Evolutionary conservation across 2,329 filamentous ascomycete species (phyloP).

Genomic region (Elsinoe batatas): DNA sequence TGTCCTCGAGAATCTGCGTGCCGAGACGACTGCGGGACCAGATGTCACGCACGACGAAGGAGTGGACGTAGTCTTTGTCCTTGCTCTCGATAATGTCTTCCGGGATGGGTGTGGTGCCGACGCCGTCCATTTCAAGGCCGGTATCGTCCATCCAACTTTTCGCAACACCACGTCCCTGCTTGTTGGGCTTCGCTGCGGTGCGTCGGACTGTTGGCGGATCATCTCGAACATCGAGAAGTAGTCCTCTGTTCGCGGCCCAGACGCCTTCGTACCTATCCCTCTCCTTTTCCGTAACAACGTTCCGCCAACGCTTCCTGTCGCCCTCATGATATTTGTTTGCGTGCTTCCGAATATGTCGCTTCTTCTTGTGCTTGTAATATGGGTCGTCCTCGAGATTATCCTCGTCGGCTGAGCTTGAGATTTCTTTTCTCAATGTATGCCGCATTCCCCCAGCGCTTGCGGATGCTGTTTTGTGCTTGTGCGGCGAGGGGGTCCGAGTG

Average conservation of each 20-base stretch:
- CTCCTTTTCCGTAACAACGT: constrained; percentile 61
- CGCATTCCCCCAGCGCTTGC: constrained; percentile 33
- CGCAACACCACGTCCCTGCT: background rate
- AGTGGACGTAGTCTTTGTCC: constrained; percentile 48
- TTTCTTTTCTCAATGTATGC: constrained; percentile 53
- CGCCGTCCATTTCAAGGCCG: constrained; percentile 10
- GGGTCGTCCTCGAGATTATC: constrained; percentile 38
- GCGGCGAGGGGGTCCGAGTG: constrained; percentile 33
- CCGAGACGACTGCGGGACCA: constrained; percentile 63
- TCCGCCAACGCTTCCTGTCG: constrained; percentile 64
- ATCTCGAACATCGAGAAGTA: constrained; percentile 22
- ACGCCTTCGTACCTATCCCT: constrained; percentile 74
- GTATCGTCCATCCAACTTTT: constrained; percentile 13
- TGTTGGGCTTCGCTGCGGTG: constrained; percentile 12
- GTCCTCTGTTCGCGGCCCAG: constrained; percentile 70
- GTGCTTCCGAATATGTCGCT: constrained; percentile 51
- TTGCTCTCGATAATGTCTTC: background rate
- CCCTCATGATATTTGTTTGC: constrained; percentile 66
- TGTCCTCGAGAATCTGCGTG: constrained; percentile 57
- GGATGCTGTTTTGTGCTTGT: constrained; percentile 32
- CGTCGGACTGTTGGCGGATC: constrained; percentile 21
- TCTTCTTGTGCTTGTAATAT: constrained; percentile 43
- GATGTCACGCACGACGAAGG: constrained; percentile 63
- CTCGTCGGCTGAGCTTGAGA: constrained; percentile 21
- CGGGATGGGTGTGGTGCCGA: constrained; percentile 13